phyloP scores from a whole-genome alignment of 1,284 basidiomycete genomes.

The Ustilago trichophora region DNA sequence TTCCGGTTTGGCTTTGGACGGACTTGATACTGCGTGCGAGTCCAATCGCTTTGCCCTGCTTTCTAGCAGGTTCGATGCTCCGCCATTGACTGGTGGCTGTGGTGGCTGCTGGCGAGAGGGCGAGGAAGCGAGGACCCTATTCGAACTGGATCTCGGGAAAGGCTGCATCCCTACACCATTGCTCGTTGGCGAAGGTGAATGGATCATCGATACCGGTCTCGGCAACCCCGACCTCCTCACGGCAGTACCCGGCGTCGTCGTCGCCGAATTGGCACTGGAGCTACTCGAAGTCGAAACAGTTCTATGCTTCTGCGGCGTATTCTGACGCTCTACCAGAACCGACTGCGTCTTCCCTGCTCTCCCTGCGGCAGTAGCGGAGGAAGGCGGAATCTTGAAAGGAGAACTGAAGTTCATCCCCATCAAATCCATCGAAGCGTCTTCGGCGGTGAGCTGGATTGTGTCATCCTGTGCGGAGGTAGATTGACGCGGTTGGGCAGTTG shows the following conservation, averaged over 20 bases:
- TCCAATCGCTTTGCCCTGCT: conserved; percentile 33
- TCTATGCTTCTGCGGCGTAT: conserved; percentile 7
- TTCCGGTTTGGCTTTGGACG: conserved; percentile 48
- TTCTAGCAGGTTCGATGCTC: conserved; percentile 12
- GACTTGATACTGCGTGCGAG: conserved; percentile 14
- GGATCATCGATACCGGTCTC: conserved; percentile 48
- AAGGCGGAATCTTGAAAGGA: conserved; percentile 33
- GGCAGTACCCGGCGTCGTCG: conserved; percentile 15
- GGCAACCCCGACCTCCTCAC: conserved; percentile 36
- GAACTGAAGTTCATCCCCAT: conserved; percentile 51
- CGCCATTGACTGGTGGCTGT: too few relatives aligned
- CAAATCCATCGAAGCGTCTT: conserved; percentile 54
- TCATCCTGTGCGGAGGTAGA: too few relatives aligned
- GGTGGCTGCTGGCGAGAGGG: too few relatives aligned
- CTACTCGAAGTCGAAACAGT: conserved; percentile 26
- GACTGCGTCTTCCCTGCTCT: conserved; percentile 13
- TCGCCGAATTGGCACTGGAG: conserved; percentile 8
- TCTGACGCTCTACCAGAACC: conserved; percentile 16
- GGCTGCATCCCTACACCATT: too few relatives aligned
- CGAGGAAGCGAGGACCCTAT: too few relatives aligned
- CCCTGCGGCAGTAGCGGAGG: too few relatives aligned
- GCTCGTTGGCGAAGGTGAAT: conserved; percentile 16
- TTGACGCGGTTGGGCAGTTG: conserved; percentile 18
- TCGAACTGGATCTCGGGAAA: conserved; percentile 9
- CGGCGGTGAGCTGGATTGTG: conserved; percentile 44